Evolutionary conservation across 805 yeast species (phyloP).

Genomic region (Naumovozyma baii): DNA sequence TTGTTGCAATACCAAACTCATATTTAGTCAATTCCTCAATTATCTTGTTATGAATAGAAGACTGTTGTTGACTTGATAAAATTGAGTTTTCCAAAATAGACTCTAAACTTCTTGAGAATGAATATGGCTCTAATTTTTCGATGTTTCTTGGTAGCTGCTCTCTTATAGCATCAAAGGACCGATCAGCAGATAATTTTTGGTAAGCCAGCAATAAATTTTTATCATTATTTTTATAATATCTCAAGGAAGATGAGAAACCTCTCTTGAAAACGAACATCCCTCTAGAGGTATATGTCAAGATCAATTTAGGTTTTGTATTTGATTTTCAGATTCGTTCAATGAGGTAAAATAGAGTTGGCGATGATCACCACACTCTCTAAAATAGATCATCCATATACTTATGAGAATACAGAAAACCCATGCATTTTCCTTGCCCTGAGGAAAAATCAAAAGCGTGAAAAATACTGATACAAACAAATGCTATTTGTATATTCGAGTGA

Average conservation of each 20-base stretch:
- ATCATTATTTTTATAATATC: conserved; percentile 1
- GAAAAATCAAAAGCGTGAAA: too few species aligned
- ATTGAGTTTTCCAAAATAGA: conserved; percentile 6
- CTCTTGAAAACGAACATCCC: conserved; percentile 11
- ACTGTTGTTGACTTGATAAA: conserved; percentile 8
- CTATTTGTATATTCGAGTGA: too few species aligned
- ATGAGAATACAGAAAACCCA: too few species aligned
- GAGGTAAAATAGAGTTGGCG: too few species aligned
- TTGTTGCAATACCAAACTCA: conserved; percentile 28
- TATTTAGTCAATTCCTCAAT: conserved; percentile 23
- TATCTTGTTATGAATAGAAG: conserved; percentile 19
- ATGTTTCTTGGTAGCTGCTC: conserved; percentile 4
- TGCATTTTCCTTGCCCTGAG: too few species aligned
- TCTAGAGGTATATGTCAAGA: neutral
- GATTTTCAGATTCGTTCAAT: too few species aligned
- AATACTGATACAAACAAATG: too few species aligned
- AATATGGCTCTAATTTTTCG: conserved; percentile 13
- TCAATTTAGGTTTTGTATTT: too few species aligned
- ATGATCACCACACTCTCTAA: too few species aligned
- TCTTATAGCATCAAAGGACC: conserved; percentile 13
- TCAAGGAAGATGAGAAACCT: conserved; percentile 2
- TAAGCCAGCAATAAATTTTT: conserved; percentile 2
- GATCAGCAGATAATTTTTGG: conserved; percentile 8
- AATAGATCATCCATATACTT: too few species aligned
- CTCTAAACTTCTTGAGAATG: conserved; percentile 13